Evolutionary conservation across 2,329 filamentous ascomycete genomes (phyloP).

Genomic region (Dissoconium aciculare): DNA sequence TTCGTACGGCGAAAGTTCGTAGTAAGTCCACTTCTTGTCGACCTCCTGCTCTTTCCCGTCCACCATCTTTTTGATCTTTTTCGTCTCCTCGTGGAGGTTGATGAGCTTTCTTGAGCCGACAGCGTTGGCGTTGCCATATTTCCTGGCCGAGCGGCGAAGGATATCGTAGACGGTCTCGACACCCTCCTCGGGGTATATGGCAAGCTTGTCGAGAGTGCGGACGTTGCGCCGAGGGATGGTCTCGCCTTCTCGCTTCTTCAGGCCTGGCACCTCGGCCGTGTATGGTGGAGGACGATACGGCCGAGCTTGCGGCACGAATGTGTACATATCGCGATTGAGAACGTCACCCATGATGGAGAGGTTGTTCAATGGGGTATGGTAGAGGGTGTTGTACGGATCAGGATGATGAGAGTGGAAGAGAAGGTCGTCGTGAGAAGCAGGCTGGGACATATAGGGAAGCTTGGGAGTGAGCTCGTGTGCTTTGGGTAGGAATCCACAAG

Average conservation of each 20-base stretch:
- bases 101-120: constrained; percentile 57
- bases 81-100: constrained; percentile 65
- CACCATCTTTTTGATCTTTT: constrained; percentile 78
- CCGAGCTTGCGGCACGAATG: constrained; percentile 33
- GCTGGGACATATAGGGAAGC: no score
- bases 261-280: constrained; percentile 56
- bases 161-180: constrained; percentile 69
- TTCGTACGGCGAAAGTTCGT: constrained; percentile 63
- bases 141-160: constrained; percentile 50
- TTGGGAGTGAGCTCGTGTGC: no score
- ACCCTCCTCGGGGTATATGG: constrained; percentile 49
- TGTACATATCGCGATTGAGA: constrained; percentile 31
- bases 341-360: constrained; percentile 20
- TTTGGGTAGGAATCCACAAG: no score
- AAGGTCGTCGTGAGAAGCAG: neutral
- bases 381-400: constrained; percentile 3
- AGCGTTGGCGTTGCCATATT: constrained; percentile 38
- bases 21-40: constrained; percentile 84
- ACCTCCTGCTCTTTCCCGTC: constrained; percentile 66
- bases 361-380: neutral
- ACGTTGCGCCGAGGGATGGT: constrained; percentile 68
- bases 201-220: constrained; percentile 54
- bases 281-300: constrained; percentile 52
- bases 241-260: constrained; percentile 58
- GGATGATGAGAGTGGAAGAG: neutral